Conservation (phyloP, 352 stramenopile species). For the Phytophthora citrophthora region DNA sequence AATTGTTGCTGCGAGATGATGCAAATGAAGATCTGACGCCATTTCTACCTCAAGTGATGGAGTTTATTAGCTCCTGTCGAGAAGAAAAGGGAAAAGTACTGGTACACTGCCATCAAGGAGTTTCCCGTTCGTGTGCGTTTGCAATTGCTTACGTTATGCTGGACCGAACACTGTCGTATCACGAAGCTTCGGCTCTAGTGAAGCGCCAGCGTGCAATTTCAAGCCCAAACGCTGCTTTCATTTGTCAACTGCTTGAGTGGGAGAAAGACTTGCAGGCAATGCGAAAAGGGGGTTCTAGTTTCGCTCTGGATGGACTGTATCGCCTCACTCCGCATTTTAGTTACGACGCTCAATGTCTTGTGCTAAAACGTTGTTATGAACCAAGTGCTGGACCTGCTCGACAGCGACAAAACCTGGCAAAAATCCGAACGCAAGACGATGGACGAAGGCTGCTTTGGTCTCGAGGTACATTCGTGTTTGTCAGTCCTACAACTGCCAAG, state of each 20-base stretch:
- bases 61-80: slow-evolving; percentile 43
- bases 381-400: slow-evolving; percentile 6
- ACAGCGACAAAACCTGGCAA: slow-evolving; percentile 18
- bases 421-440: slow-evolving; percentile 12
- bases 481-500: slow-evolving; percentile 18
- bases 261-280: slow-evolving; percentile 45
- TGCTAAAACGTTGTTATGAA: slow-evolving; percentile 61
- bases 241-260: slow-evolving; percentile 75
- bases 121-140: slow-evolving; percentile 74
- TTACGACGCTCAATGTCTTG: slow-evolving; percentile 51
- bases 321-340: slow-evolving; percentile 52
- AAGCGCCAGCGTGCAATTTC: slow-evolving; percentile 56
- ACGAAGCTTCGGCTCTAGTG: slow-evolving; percentile 45
- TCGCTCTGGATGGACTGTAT: slow-evolving; percentile 36
- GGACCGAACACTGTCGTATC: slow-evolving; percentile 33
- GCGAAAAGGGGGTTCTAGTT: background rate
- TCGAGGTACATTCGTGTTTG: slow-evolving; percentile 54
- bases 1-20: slow-evolving; percentile 61
- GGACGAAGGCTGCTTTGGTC: slow-evolving; percentile 37
- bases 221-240: slow-evolving; percentile 69
- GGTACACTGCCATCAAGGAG: slow-evolving; percentile 74
- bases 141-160: slow-evolving; percentile 73
- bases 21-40: slow-evolving; percentile 67
- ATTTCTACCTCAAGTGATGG: slow-evolving; percentile 58
- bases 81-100: slow-evolving; percentile 39